Conservation (phyloP, 176 grass and related monocot genomes). For the Oryza glaberrima region DNA sequence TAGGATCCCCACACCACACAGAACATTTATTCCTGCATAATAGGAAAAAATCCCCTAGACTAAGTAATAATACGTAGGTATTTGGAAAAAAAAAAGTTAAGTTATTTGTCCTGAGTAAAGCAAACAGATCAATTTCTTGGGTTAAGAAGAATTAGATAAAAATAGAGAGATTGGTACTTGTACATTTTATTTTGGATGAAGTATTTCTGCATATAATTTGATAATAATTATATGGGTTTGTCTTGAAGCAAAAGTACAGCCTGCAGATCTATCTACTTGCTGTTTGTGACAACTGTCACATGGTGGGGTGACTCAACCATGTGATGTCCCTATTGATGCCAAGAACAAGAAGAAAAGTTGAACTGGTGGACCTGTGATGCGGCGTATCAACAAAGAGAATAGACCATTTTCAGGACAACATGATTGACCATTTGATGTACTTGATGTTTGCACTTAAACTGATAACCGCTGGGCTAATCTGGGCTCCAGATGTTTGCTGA, state of each 20-base stretch:
- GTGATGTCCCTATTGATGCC: conserved; percentile 21
- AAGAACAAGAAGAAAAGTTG: conserved; percentile 29
- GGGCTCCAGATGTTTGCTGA: neutral
- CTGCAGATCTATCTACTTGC: conserved; percentile 36
- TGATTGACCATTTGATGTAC: conserved; percentile 24
- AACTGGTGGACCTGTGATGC: conserved; percentile 41
- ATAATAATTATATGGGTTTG: conserved; percentile 18
- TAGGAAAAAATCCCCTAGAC: neutral
- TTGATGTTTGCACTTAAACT: conserved; percentile 12
- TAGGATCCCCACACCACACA: conserved; percentile 92
- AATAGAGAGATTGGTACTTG: neutral
- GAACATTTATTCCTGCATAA: conserved; percentile 78
- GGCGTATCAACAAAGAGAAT: conserved; percentile 36
- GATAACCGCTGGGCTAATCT: neutral
- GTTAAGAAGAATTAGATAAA: neutral
- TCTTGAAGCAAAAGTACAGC: conserved; percentile 13
- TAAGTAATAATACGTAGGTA: neutral
- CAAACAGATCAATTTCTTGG: neutral
- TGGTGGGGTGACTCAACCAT: conserved; percentile 39
- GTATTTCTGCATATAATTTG: neutral
- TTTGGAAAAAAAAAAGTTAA: neutral
- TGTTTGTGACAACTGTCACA: conserved; percentile 25
- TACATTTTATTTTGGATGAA: neutral
- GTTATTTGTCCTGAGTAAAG: conserved; percentile 1
- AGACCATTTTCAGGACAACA: neutral